Evolutionary conservation across 2,329 filamentous ascomycete genomes (phyloP).

Genomic region (Alternaria brassicae): DNA sequence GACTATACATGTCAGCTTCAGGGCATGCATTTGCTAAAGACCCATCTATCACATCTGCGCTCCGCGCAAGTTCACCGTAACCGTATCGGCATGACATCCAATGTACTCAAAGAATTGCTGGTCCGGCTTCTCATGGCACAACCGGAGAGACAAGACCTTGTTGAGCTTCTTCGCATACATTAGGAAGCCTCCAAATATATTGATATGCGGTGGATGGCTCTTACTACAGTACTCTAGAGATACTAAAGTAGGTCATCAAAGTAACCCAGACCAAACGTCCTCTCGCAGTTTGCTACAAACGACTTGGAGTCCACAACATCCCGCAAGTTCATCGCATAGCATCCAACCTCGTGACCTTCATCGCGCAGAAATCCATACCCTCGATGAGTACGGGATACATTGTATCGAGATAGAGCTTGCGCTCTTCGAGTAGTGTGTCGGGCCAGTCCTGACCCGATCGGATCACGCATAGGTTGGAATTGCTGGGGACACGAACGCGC

Average conservation of each 20-base stretch:
- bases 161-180: slow-evolving; percentile 51
- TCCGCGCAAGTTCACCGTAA: slow-evolving; percentile 35
- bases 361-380: slow-evolving; percentile 58
- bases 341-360: slow-evolving; percentile 54
- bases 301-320: slow-evolving; percentile 46
- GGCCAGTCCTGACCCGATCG: slow-evolving; percentile 58
- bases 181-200: slow-evolving; percentile 53
- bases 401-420: slow-evolving; percentile 53
- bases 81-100: slow-evolving; percentile 49
- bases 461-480: slow-evolving; percentile 54
- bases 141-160: slow-evolving; percentile 45
- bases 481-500: slow-evolving; percentile 47
- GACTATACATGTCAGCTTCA: neutral
- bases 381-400: slow-evolving; percentile 56
- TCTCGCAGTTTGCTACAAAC: slow-evolving; percentile 31
- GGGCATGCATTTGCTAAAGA: neutral
- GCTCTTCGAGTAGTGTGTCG: slow-evolving; percentile 51
- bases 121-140: slow-evolving; percentile 53
- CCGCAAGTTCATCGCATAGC: slow-evolving; percentile 56
- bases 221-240: slow-evolving; percentile 53
- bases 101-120: slow-evolving; percentile 56
- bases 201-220: slow-evolving; percentile 51
- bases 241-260: slow-evolving; percentile 54
- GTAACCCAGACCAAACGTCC: slow-evolving; percentile 54
- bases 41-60: neutral